A percentile compares a stretch with the other conserved stretches of the same genome.
These are phyloP conservation scores for Aspergillus floridensis DNA, from an alignment of 2,329 filamentous ascomycete species.

Conservation along the genomic window DNA sequence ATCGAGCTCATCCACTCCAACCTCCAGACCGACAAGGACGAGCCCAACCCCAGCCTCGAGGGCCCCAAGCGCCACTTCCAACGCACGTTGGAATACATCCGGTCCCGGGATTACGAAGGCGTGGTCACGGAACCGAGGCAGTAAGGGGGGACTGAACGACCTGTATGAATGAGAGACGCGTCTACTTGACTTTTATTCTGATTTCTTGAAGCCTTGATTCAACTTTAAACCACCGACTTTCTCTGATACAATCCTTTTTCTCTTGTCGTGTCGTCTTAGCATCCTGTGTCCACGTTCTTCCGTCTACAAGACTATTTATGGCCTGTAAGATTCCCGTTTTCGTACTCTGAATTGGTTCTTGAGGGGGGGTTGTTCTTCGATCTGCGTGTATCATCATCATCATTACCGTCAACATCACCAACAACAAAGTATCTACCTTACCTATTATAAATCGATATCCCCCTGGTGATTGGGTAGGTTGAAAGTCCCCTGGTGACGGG, in stretches of 20 bases:
- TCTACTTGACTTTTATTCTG: background rate
- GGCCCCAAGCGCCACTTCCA: conserved; percentile 91
- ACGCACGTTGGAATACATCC: conserved; percentile 91
- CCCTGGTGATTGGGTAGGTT: too few species aligned
- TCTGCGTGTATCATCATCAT: background rate
- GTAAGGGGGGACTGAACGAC: conserved; percentile 16
- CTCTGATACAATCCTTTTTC: too few species aligned
- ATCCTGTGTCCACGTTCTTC: too few species aligned
- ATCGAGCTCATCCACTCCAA: conserved; percentile 99
- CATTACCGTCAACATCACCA: background rate
- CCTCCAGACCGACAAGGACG: conserved; percentile 72
- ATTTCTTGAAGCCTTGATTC: too few species aligned
- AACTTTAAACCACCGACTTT: too few species aligned
- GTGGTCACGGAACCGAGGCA: conserved; percentile 68
- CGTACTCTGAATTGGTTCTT: background rate
- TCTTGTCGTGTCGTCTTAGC: too few species aligned
- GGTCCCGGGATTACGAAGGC: conserved; percentile 86
- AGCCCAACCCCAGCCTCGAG: conserved; percentile 70
- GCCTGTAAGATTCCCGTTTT: background rate
- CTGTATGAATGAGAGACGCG: conserved; percentile 9
- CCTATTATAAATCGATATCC: too few species aligned
- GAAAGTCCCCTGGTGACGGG: too few species aligned
- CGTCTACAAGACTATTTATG: background rate
- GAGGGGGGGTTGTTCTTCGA: background rate
- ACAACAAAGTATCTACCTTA: too few species aligned